Evolutionary conservation across 140 eudicot species (phyloP).

Genomic region (Bidens hawaiensis): DNA sequence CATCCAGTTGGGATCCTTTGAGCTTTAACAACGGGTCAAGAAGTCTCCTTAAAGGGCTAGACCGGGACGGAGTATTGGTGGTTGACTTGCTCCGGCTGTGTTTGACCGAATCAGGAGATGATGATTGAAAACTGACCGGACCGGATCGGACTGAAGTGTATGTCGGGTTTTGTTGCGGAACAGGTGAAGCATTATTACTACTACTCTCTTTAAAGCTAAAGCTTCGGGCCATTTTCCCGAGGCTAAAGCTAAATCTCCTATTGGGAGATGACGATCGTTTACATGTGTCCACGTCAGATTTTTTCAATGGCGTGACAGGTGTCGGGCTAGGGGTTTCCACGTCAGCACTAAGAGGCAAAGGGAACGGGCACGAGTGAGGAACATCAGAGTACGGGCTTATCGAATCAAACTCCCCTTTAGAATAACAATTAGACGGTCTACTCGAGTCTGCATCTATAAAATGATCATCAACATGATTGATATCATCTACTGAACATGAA

Average conservation of each 20-base stretch:
- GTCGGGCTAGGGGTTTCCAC: constrained; percentile 19
- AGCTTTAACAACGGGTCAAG: constrained; percentile 75
- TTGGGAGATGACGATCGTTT: constrained; percentile 49
- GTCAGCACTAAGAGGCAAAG: constrained; percentile 42
- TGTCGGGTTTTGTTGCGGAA: constrained; percentile 48
- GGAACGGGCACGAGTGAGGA: constrained; percentile 77
- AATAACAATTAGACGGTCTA: constrained; percentile 47
- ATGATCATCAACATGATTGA: constrained; percentile 37
- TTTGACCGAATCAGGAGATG: constrained; percentile 36
- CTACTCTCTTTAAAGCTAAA: constrained; percentile 67
- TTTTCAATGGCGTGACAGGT: constrained; percentile 20
- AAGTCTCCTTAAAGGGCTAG: constrained; percentile 86
- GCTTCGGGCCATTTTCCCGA: constrained; percentile 71
- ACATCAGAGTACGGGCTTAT: constrained; percentile 35
- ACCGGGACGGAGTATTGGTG: constrained; percentile 34
- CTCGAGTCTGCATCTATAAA: constrained; percentile 27
- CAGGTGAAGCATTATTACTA: constrained; percentile 20
- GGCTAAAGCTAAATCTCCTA: constrained; percentile 65
- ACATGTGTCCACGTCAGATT: constrained; percentile 15
- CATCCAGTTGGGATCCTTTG: constrained; percentile 41
- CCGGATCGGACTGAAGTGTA: constrained; percentile 50
- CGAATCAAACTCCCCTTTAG: constrained; percentile 38
- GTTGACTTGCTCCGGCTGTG: constrained; percentile 28
- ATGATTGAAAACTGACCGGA: constrained; percentile 37
- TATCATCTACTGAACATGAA: constrained; percentile 19